Evolutionary conservation across 805 yeast species (phyloP).

Genomic region (Komagataella kurtzmanii): DNA sequence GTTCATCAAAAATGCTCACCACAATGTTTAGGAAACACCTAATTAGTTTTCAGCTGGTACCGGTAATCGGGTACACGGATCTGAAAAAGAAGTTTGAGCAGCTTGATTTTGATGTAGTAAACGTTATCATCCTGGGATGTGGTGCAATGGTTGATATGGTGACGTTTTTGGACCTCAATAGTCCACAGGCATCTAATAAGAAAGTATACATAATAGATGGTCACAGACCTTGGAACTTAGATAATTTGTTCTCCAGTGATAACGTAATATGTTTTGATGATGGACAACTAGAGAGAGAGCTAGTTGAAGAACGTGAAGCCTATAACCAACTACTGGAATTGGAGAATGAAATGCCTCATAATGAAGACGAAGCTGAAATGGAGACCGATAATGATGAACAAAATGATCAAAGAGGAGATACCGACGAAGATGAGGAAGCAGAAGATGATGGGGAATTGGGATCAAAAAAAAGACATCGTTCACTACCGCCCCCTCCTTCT

Average conservation of each 20-base stretch:
- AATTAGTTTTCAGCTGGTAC: slow-evolving; percentile 78
- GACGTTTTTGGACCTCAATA: slow-evolving; percentile 51
- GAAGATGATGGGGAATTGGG: slow-evolving; percentile 17
- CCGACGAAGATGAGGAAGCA: slow-evolving; percentile 11
- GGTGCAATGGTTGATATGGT: slow-evolving; percentile 88
- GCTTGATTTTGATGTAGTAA: slow-evolving; percentile 63
- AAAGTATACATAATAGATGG: slow-evolving; percentile 79
- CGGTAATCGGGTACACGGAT: slow-evolving; percentile 86
- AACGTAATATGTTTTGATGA: slow-evolving; percentile 78
- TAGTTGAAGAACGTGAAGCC: slow-evolving; percentile 45
- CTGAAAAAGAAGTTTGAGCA: slow-evolving; percentile 46
- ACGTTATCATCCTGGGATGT: slow-evolving; percentile 76
- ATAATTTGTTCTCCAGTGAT: slow-evolving; percentile 77
- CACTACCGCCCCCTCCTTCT: slow-evolving; percentile 13
- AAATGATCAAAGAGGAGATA: slow-evolving; percentile 18
- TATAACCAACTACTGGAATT: slow-evolving; percentile 36
- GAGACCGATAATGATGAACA: slow-evolving; percentile 16
- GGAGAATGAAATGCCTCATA: slow-evolving; percentile 21
- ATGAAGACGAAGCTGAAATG: slow-evolving; percentile 19
- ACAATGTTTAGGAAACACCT: slow-evolving; percentile 63
- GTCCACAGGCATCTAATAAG: slow-evolving; percentile 38
- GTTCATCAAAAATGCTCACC: slow-evolving; percentile 73
- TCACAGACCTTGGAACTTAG: slow-evolving; percentile 93
- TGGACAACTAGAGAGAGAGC: slow-evolving; percentile 52
- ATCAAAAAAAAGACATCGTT: slow-evolving; percentile 16